Conservation (phyloP, 140 eudicot genomes). For the Erigeron philadelphicus region DNA sequence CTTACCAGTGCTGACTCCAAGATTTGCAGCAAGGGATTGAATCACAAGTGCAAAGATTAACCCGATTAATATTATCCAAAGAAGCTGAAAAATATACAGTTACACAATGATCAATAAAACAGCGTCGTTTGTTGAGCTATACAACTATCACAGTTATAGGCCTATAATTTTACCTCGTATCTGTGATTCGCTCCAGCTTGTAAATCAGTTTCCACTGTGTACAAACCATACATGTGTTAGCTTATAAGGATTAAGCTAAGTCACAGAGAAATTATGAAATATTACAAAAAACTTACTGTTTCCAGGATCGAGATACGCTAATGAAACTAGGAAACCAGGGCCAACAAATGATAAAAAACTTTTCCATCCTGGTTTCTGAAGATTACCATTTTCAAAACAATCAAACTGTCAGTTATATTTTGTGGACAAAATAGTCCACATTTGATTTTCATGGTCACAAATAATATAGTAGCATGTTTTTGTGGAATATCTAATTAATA, state of each 20-base stretch:
- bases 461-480: neutral
- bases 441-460: neutral
- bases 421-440: neutral
- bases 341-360: constrained; percentile 63
- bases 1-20: constrained; percentile 42
- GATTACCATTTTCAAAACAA: constrained; percentile 12
- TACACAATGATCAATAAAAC: neutral
- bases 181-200: constrained; percentile 47
- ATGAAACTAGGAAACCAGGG: constrained; percentile 89
- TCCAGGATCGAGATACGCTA: constrained; percentile 93
- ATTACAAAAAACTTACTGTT: constrained; percentile 44
- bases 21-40: constrained; percentile 45
- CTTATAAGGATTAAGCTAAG: neutral
- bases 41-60: constrained; percentile 41
- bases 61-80: constrained; percentile 39
- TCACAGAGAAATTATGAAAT: neutral
- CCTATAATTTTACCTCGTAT: constrained; percentile 33
- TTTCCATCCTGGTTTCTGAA: constrained; percentile 70
- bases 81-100: constrained; percentile 26
- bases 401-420: constrained; percentile 5
- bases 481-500: neutral
- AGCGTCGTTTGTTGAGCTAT: neutral
- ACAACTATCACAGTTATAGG: neutral
- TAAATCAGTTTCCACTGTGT: constrained; percentile 46
- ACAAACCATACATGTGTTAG: neutral